These are phyloP conservation scores for Eucalyptus regnans DNA, from an alignment of 345 rosid species.

Conservation along the genomic window DNA sequence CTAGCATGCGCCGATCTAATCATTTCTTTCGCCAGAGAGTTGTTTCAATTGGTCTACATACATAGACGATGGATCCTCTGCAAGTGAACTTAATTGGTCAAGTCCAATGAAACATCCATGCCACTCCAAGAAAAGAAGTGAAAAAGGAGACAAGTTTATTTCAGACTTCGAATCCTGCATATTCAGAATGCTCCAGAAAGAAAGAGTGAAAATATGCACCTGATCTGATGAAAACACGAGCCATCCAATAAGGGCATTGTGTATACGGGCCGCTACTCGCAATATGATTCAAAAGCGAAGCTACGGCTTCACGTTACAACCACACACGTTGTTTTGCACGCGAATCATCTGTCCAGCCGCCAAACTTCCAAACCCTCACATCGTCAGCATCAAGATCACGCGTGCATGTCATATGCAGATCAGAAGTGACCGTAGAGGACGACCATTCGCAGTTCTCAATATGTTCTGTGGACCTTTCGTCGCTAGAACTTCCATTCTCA, in stretches of 20 bases:
- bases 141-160: background rate
- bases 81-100: background rate
- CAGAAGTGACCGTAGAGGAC: background rate
- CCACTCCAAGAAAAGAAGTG: background rate
- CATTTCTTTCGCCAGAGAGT: background rate
- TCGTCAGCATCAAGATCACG: background rate
- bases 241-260: background rate
- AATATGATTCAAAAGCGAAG: background rate
- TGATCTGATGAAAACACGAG: background rate
- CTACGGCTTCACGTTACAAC: background rate
- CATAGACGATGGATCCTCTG: background rate
- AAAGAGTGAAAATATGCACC: background rate
- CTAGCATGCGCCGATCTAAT: background rate
- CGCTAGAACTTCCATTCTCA: background rate
- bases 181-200: background rate
- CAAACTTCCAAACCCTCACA: background rate
- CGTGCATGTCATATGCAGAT: background rate
- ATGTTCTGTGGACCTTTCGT: background rate
- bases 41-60: background rate
- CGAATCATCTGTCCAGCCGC: background rate
- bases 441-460: background rate
- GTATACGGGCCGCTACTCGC: background rate
- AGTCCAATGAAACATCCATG: background rate
- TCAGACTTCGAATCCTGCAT: background rate
- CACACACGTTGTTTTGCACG: background rate